phyloP scores from a whole-genome alignment of 1,284 basidiomycete genomes.

The Trichosporon faecale region DNA sequence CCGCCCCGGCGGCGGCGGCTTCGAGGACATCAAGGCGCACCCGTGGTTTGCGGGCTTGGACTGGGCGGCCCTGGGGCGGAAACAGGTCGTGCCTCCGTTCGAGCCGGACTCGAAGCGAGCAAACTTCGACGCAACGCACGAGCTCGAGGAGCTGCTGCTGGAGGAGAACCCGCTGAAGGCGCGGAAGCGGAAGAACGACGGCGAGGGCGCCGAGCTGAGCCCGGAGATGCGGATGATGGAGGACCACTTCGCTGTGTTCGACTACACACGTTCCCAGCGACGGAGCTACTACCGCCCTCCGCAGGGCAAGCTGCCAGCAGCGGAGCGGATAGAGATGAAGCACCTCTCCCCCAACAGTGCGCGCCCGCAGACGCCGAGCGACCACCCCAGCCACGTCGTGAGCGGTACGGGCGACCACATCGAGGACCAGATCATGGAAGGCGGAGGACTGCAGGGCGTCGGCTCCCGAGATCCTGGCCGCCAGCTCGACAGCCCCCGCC shows the following conservation, averaged over 20 bases:
- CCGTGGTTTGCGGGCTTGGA: conserved; percentile 84
- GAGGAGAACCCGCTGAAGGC: conserved; percentile 98
- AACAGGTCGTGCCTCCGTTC: conserved; percentile 79
- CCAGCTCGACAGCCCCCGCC: conserved; percentile 19
- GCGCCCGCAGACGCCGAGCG: conserved; percentile 17
- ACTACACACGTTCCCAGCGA: conserved; percentile 47
- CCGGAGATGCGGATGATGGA: conserved; percentile 96
- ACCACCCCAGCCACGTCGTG: conserved; percentile 24
- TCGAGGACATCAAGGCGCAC: conserved; percentile 72
- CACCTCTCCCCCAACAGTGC: not conserved
- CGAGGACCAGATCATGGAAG: conserved; percentile 51
- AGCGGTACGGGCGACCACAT: conserved; percentile 49
- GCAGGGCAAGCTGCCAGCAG: conserved; percentile 31
- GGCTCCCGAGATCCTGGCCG: conserved; percentile 29
- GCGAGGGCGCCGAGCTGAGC: conserved; percentile 77
- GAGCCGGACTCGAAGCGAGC: conserved; percentile 96
- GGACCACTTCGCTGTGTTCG: conserved; percentile 64
- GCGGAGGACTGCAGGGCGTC: conserved; percentile 49
- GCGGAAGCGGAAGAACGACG: conserved; percentile 81
- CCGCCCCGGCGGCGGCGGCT: conserved; percentile 70
- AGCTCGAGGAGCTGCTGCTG: conserved; percentile 88
- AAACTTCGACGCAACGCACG: conserved; percentile 99
- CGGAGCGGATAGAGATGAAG: conserved; percentile 18
- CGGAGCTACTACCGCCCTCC: conserved; percentile 47
- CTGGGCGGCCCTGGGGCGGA: conserved; percentile 79